Percentiles rank a stretch among this genome's conserved stretches.
phyloP scores from a whole-genome alignment of 345 rosid species.

The Citrus maxima region DNA sequence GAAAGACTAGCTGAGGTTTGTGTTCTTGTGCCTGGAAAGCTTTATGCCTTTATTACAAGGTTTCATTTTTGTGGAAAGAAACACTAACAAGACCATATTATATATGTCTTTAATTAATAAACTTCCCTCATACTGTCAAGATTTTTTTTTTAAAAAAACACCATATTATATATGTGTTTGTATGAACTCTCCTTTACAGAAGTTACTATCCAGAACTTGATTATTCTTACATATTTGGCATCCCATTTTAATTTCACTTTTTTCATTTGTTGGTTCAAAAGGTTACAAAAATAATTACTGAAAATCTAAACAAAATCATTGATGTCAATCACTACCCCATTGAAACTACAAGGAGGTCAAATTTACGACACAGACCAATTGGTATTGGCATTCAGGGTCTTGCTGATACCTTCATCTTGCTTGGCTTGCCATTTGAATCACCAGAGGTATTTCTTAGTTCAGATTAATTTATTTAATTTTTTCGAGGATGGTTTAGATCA shows the following conservation, averaged over 20 bases:
- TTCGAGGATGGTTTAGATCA: conserved; percentile 3
- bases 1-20: conserved; percentile 48
- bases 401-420: conserved; percentile 80
- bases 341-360: conserved; percentile 76
- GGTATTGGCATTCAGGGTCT: conserved; percentile 95
- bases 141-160: background rate
- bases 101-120: background rate
- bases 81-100: background rate
- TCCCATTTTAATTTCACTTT: background rate
- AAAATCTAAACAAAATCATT: conserved; percentile 73
- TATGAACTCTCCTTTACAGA: background rate
- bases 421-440: conserved; percentile 84
- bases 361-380: conserved; percentile 72
- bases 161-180: background rate
- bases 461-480: background rate
- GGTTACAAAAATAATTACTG: conserved; percentile 61
- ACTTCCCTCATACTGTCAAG: too few relatives aligned
- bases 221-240: background rate
- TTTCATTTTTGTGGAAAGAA: background rate
- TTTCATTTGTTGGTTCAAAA: conserved; percentile 14
- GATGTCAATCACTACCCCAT: conserved; percentile 83
- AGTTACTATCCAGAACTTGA: background rate
- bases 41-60: background rate
- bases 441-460: conserved; percentile 48
- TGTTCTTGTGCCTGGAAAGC: background rate